Percentiles rank a stretch among this genome's conserved stretches.
These are phyloP conservation scores for Diplocarpon mali DNA, from an alignment of 2,329 filamentous ascomycete species.

Conservation along the genomic window DNA sequence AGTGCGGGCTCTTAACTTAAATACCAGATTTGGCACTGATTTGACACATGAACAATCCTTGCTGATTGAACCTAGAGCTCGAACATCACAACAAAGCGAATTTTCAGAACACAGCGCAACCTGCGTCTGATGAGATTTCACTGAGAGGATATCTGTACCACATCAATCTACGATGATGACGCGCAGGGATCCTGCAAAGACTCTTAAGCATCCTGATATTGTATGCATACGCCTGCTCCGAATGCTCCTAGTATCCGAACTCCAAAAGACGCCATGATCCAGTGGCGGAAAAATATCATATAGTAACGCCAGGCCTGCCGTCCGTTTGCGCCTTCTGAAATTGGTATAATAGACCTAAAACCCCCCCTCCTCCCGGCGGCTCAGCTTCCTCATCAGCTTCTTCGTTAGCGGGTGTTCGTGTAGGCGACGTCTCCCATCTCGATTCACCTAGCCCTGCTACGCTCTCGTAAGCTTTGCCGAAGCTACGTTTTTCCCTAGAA, in stretches of 20 bases:
- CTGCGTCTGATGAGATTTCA: too few relatives aligned
- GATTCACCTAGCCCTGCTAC: conserved; percentile 29
- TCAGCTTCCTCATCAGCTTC: conserved; percentile 36
- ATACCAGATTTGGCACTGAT: too few relatives aligned
- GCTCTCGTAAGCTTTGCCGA: conserved; percentile 26
- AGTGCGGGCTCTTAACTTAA: too few relatives aligned
- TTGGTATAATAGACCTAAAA: conserved; percentile 55
- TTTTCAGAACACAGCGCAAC: too few relatives aligned
- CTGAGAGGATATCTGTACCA: too few relatives aligned
- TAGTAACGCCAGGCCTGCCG: conserved; percentile 18
- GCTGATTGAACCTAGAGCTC: too few relatives aligned
- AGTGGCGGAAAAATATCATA: neutral
- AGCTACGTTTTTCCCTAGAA: conserved; percentile 3
- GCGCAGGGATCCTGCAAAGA: neutral
- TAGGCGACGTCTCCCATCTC: conserved; percentile 33
- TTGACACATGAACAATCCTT: too few relatives aligned
- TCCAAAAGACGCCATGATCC: neutral
- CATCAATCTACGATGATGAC: too few relatives aligned
- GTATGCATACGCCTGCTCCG: neutral
- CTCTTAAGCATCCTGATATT: neutral
- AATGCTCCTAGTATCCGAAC: neutral
- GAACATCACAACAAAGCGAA: too few relatives aligned
- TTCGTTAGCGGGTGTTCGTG: conserved; percentile 25
- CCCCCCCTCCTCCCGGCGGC: conserved; percentile 39
- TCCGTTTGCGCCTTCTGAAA: conserved; percentile 52